phyloP scores from a whole-genome alignment of 106 monocot species.

The Acorus gramineus region DNA sequence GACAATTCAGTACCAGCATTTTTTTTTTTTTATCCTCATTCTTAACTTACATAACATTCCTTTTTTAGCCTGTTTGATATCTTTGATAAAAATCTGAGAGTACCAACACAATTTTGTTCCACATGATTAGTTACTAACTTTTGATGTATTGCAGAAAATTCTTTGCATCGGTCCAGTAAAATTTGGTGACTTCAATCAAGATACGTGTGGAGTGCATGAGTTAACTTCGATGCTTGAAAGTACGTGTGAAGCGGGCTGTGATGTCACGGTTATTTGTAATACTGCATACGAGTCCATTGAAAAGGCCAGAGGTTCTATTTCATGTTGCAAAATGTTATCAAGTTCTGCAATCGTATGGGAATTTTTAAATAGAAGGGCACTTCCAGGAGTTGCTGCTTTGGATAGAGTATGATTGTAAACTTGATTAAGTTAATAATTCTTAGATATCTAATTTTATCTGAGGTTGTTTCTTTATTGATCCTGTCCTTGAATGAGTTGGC shows the following conservation, averaged over 20 bases:
- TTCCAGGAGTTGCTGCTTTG: conserved; percentile 82
- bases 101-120: background rate
- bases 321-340: conserved; percentile 28
- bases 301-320: conserved; percentile 9
- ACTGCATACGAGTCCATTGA: conserved; percentile 34
- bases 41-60: background rate
- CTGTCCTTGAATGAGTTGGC: too few species aligned
- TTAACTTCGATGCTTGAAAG: conserved; percentile 51
- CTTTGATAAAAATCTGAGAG: background rate
- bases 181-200: conserved; percentile 21
- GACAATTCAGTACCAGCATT: too few species aligned
- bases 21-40: too few species aligned
- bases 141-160: conserved; percentile 48
- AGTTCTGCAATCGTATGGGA: conserved; percentile 78
- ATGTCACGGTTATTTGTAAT: conserved; percentile 55
- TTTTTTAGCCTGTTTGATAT: background rate
- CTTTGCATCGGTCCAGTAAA: conserved; percentile 70
- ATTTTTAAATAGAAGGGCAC: conserved; percentile 56
- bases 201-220: conserved; percentile 29
- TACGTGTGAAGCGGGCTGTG: conserved; percentile 39
- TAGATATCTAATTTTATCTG: background rate
- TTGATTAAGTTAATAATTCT: background rate
- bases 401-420: conserved; percentile 57
- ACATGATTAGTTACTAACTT: background rate
- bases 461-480: conserved; percentile 4